Evolutionary conservation across 768 basidiomycete genomes (phyloP), one percentile per base, ranked within the genome.

Genomic region (Suillus luteus): DNA sequence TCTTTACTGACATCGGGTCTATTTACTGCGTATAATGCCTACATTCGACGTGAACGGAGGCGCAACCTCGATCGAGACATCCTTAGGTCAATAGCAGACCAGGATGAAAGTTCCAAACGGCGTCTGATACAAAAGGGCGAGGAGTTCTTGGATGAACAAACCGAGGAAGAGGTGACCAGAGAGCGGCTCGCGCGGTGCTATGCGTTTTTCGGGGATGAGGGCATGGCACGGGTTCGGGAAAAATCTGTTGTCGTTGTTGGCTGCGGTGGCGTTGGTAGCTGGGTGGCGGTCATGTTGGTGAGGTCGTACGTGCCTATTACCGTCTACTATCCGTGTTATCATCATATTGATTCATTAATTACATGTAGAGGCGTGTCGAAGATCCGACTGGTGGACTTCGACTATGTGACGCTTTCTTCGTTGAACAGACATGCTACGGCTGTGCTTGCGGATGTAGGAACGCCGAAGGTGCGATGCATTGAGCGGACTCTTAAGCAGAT

Each of bases 401-500:
- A 99, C 84, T 88, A 96, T 67, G 96, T 98, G 67, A 95, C 96
- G 0, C 80, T 99, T 15, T 96, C 93, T 2, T 97, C 95, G 0
- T 85, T 99, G 44, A 99, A 99, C 75, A 84, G 96, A 55, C 96
- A 98, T 70, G 95, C 96, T 19, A 92, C 92, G 6, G 97, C 97
- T 10, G 83, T 83, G 2, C 82, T 92, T n/a, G 79, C 87, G 2
- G 95, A 98, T 70, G 97, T 99, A 48, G 96, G 95, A 24, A 95
- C 88, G 12, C 90, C 96, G 1, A 99, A 99, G 76, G 96, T 98
- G 9, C 80, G 79, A 69, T 86, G 89, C 76, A 78, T 97, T 68
- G 86, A 90, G 71, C 83, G 83, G 55, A 80, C 84, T 2, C 81
- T 92, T 65, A 86, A 84, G 63, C 78, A 87, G 54, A 86, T 99